Evolutionary conservation across 192 early-diverging fungal species (phyloP), one percentile per base, ranked within the genome.

Genomic region (Linnemannia zychae): DNA sequence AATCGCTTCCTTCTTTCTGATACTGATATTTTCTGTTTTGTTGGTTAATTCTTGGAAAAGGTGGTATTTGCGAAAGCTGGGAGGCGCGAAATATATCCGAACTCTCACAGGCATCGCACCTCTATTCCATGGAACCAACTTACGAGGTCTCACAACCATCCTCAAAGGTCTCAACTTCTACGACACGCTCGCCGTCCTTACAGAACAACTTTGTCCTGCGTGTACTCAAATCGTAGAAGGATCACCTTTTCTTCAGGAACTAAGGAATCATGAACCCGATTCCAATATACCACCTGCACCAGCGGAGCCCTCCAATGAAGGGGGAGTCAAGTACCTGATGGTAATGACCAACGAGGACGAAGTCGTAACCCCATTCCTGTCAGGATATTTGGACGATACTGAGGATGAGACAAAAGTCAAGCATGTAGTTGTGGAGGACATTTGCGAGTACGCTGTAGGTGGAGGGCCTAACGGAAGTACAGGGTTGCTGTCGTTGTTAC

Each of bases 401-500:
- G 44, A 49, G 16, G 70, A 31, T 22, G 57, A 63, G 4, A 24
- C 24, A 3, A 63, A 1, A 24, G 57, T 63, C 24, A 63, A 12
- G 57, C 57, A 73, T 73, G 33, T 73, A 28, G 72, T 52, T 0
- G 33, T 73, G 50, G 72, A 73, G 49, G 49, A 73, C 36, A 15
- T 73, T 4, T 73, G 72, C 38, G 57, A 63, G 24, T 63, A 24
- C 15, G 57, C 24, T 31, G 57, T 31, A 3, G 57, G n/a, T 44
- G 40, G 40, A 3, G 40, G 40, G 40, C 3, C 37, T 38, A 70
- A 18, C 7, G 38, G 37, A 6, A 2, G 1, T 12, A 15, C 7
- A 40, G 68, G 68, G 68, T 70, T 2, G 38, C 0, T 37, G 7
- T 20, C 57, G 22, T 60, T 28, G 9, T 5, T 5, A 18, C 6